Evolutionary conservation across 1,284 basidiomycete genomes (phyloP), one percentile per base, ranked within the genome.

Genomic region (Mycosarcoma maydis): DNA sequence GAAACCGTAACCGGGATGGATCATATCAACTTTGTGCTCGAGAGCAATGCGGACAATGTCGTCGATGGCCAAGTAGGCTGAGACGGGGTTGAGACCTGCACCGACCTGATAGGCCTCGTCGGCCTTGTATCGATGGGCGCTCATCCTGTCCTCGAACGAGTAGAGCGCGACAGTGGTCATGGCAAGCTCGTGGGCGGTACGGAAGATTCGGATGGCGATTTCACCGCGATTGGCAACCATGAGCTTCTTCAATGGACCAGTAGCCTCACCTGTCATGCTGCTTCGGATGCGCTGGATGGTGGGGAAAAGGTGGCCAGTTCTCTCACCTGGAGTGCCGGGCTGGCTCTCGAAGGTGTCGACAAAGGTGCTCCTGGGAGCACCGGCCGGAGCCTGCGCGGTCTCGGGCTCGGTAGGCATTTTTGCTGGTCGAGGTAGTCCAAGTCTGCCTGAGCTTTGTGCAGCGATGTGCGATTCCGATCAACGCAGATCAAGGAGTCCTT

Each of bases 91-190:
- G 58, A 97, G 85, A 22, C 95, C 95, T 78, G 92, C 92, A 66
- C 96, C 96, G 74, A 98, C 95, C 83, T 94, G 91, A 84, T 98
- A 98, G 1, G 95, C 94, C 84, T 98, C 95, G 84, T 99, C 96
- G 66, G 94, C 92, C 89, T 98, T 98, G 84, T 98, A 94, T 80
- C 96, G 88, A 86, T 99, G 96, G 38, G 96, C 95, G 56, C 89
- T 92, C 85, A 98, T 88, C 68, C 96, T 88, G 86, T 99, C 96
- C 84, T 98, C 96, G 82, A 87, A 90, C 16, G 94, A 97, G 86
- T 92, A 98, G 85, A 99, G 97, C 40, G 96, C 95, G 54, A 98
- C 96, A 48, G 95, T 97, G 82, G 95, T 92, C 94, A 98, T 96
- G 30, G 94, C 96, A 61, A 99, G 88, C 83, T 99, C 96, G 85